Evolutionary conservation across 2,329 filamentous ascomycete genomes (phyloP).

Genomic region (Teratosphaeria pseudoeucalypti): DNA sequence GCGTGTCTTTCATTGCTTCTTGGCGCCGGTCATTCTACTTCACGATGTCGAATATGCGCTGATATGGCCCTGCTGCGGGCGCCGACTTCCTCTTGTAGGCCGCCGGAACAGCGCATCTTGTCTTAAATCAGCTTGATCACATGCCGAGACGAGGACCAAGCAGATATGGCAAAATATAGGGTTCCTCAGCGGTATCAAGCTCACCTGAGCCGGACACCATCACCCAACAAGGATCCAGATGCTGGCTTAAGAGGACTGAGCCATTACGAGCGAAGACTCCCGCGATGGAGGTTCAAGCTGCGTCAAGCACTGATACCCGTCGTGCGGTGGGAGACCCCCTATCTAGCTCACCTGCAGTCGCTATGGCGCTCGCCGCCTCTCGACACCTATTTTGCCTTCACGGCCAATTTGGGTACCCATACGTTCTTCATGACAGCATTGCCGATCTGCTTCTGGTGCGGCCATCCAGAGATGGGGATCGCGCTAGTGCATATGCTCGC

Average conservation of each 20-base stretch:
- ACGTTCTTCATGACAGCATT: constrained; percentile 97
- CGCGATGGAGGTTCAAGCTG: constrained; percentile 76
- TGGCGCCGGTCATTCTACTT: neutral
- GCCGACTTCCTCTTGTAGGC: neutral
- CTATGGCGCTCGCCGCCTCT: constrained; percentile 70
- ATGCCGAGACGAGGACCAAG: neutral
- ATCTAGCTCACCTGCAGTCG: constrained; percentile 77
- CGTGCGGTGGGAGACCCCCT: constrained; percentile 88
- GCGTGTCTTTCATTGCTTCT: neutral
- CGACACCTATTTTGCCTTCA: constrained; percentile 94
- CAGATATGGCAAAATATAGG: neutral
- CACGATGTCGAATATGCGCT: neutral
- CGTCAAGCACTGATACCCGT: constrained; percentile 76
- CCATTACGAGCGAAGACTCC: constrained; percentile 55
- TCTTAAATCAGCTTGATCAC: neutral
- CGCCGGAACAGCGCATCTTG: neutral
- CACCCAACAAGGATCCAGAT: constrained; percentile 36
- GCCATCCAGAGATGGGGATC: constrained; percentile 72
- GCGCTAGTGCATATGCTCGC: constrained; percentile 55
- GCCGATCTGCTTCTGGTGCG: constrained; percentile 94
- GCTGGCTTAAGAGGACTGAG: constrained; percentile 73
- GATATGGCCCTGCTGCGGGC: neutral
- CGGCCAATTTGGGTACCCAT: constrained; percentile 91
- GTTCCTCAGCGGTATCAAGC: constrained; percentile 13
- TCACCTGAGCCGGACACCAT: constrained; percentile 18